phyloP scores from a whole-genome alignment of 1,284 basidiomycete genomes.

The Pascua guehoae region DNA sequence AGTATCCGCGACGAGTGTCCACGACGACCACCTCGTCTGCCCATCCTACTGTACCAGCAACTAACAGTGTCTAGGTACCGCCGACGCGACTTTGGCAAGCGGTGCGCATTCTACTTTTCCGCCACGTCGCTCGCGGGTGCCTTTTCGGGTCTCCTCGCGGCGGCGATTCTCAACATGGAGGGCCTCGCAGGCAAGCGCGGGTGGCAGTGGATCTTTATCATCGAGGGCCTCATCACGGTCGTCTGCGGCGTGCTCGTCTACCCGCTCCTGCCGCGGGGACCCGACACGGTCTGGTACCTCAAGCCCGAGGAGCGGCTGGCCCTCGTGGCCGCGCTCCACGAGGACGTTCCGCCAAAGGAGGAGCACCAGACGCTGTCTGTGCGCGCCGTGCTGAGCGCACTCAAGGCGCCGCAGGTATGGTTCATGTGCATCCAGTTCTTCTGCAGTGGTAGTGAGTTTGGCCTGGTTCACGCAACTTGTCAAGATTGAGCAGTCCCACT shows the following conservation, averaged over 20 bases:
- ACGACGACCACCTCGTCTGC: too few species aligned
- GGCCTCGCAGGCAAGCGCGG: slow-evolving; percentile 48
- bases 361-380: slow-evolving; percentile 53
- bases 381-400: slow-evolving; percentile 49
- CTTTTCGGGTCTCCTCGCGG: slow-evolving; percentile 52
- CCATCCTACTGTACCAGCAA: slow-evolving; percentile 4
- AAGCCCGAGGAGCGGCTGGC: slow-evolving; percentile 51
- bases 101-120: slow-evolving; percentile 55
- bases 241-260: slow-evolving; percentile 51
- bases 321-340: slow-evolving; percentile 36
- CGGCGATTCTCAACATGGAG: slow-evolving; percentile 55
- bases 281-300: slow-evolving; percentile 50
- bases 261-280: slow-evolving; percentile 51
- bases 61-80: slow-evolving; percentile 56
- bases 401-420: slow-evolving; percentile 25
- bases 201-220: slow-evolving; percentile 58
- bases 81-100: slow-evolving; percentile 54
- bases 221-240: slow-evolving; percentile 52
- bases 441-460: slow-evolving; percentile 31
- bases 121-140: slow-evolving; percentile 53
- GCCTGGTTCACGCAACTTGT: slow-evolving; percentile 13
- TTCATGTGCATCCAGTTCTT: slow-evolving; percentile 26
- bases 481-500: too few species aligned
- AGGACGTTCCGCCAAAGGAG: slow-evolving; percentile 17
- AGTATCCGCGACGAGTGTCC: too few species aligned